These are phyloP conservation scores for Penicillium sp. DNA, from an alignment of 2,329 filamentous ascomycete species.

Conservation along the genomic window DNA sequence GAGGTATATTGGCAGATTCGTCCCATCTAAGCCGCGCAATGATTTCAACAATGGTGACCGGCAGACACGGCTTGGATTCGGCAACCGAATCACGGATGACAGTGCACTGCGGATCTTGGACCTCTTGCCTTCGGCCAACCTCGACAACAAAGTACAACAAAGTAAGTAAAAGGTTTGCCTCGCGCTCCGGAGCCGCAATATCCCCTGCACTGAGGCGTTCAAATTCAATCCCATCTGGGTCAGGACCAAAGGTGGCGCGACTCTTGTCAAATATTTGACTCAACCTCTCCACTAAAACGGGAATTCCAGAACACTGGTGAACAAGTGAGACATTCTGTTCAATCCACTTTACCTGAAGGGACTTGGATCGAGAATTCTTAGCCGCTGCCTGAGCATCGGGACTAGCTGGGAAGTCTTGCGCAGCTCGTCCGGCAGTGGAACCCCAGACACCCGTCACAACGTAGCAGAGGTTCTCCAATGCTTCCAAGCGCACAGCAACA, in stretches of 20 bases:
- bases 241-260: conserved; percentile 28
- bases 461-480: conserved; percentile 53
- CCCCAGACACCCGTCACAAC: conserved; percentile 72
- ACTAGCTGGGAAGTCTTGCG: conserved; percentile 36
- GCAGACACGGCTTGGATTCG: conserved; percentile 67
- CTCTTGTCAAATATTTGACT: conserved; percentile 45
- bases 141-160: conserved; percentile 49
- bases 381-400: conserved; percentile 40
- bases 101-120: conserved; percentile 26
- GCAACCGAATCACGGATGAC: conserved; percentile 47
- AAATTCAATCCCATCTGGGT: conserved; percentile 31
- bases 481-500: conserved; percentile 48
- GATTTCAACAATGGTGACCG: conserved; percentile 72
- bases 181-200: conserved; percentile 42
- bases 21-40: conserved; percentile 75
- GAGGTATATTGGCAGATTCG: conserved; percentile 55
- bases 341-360: conserved; percentile 54
- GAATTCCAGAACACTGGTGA: conserved; percentile 40
- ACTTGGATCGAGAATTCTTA: conserved; percentile 52
- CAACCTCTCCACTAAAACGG: conserved; percentile 42
- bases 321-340: conserved; percentile 46
- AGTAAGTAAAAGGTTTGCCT: conserved; percentile 49
- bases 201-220: conserved; percentile 40
- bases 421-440: conserved; percentile 61
- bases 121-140: conserved; percentile 43